Evolutionary conservation across 1,139 yeast genomes (phyloP).

Genomic region (Pichia sp.): DNA sequence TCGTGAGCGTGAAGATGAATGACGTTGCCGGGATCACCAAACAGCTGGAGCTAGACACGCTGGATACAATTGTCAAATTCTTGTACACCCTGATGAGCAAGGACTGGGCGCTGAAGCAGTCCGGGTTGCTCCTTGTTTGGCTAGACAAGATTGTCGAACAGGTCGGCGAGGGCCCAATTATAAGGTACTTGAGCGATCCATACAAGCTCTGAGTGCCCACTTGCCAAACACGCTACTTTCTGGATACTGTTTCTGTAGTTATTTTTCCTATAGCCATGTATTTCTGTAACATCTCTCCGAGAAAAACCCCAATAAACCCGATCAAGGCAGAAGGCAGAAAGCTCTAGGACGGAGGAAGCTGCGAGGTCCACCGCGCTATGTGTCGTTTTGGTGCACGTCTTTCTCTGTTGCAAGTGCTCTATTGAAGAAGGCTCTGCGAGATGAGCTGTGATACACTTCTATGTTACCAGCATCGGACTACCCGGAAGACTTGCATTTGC

Average conservation of each 20-base stretch:
- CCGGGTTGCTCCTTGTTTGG: constrained; percentile 85
- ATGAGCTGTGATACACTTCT: too few species aligned
- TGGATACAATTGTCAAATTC: constrained; percentile 77
- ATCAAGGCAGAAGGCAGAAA: too few species aligned
- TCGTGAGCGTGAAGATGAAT: constrained; percentile 67
- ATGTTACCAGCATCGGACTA: not conserved
- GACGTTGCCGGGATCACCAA: constrained; percentile 64
- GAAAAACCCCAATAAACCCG: too few species aligned
- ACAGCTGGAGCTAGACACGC: constrained; percentile 57
- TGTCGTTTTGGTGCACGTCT: not conserved
- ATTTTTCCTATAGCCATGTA: not conserved
- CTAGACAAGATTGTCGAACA: constrained; percentile 82
- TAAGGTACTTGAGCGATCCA: constrained; percentile 71
- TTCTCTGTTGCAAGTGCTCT: not conserved
- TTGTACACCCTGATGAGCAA: constrained; percentile 82
- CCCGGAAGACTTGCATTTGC: not conserved
- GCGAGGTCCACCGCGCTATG: not conserved
- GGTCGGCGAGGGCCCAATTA: constrained; percentile 86
- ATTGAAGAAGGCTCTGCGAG: not conserved
- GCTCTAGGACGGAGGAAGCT: not conserved
- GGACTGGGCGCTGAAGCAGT: constrained; percentile 75
- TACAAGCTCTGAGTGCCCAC: constrained; percentile 15
- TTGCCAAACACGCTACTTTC: not conserved
- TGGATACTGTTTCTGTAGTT: not conserved
- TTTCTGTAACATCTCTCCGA: not conserved